phyloP scores from a whole-genome alignment of 495 filamentous ascomycete genomes.

The Penicillium mononematosum region DNA sequence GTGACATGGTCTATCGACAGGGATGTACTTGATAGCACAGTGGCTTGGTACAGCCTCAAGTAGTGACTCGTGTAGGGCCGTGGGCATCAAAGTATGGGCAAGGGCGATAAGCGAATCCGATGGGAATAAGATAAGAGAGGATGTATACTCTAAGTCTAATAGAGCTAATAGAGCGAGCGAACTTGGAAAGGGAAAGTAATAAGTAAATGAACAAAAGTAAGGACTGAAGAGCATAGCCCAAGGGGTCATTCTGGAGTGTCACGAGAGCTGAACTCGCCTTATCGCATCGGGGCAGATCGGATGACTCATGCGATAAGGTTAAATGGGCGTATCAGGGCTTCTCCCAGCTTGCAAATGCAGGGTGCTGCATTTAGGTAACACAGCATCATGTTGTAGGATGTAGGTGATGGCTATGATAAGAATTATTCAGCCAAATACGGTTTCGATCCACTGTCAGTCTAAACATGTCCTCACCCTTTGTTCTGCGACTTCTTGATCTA shows the following conservation, averaged over 20 bases:
- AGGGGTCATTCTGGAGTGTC: constrained; percentile 12
- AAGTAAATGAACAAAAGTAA: not conserved
- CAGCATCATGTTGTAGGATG: not conserved
- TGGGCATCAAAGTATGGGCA: constrained; percentile 4
- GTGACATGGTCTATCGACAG: constrained; percentile 27
- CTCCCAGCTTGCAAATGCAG: not conserved
- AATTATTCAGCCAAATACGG: not conserved
- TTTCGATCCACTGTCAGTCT: too few species aligned
- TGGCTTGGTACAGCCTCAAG: not conserved
- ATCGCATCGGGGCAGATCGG: constrained; percentile 11
- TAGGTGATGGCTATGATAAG: not conserved
- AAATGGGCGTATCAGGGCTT: constrained; percentile 3
- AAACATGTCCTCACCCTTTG: too few species aligned
- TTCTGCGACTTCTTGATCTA: too few species aligned
- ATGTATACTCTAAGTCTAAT: constrained; percentile 1
- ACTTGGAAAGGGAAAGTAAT: not conserved
- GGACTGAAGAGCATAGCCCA: not conserved
- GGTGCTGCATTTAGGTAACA: not conserved
- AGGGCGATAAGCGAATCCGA: constrained; percentile 4
- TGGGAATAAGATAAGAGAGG: not conserved
- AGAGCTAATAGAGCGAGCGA: not conserved
- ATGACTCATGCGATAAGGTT: constrained; percentile 12
- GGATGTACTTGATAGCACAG: not conserved
- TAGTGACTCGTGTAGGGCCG: constrained; percentile 1
- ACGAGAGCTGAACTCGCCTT: constrained; percentile 15